Evolutionary conservation across 2,329 filamentous ascomycete genomes (phyloP), one percentile per base, ranked within the genome.

Genomic region (Diaporthe destruens): DNA sequence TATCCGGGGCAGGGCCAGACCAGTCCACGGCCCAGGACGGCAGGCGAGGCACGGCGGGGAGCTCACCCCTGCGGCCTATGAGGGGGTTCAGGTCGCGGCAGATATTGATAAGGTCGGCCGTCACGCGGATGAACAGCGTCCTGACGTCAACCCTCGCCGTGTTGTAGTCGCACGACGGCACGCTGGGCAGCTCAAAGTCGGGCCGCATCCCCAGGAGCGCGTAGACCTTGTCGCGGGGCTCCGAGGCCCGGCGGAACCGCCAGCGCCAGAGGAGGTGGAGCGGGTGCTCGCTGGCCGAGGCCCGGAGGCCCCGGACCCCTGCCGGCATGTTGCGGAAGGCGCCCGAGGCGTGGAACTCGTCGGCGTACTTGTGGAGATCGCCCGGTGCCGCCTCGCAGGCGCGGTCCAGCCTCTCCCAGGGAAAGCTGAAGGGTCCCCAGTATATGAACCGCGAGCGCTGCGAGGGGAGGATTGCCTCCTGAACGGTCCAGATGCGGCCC

Each of bases 11-110:
- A 20, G 20, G 29, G 54, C 54, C 54, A 7, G 54, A 56, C 54
- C 54, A 56, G 32, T 56, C 54, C 18, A 56, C 54, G 32, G 23
- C 54, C 54, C 54, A 56, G 11, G 54, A 56, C 7, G 54, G 54
- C 32, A 56, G 6, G 32, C 8, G 32, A 18, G 18, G 3, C 11
- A 56, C 6, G 18, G 20, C 32, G 3, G 54, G 7, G 20, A 20
- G 7, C 29, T 36, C 54, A 6, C 32, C 54, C 32, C 54, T 36
- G 54, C 54, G 54, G 5, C 54, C 54, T 34, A 56, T 56, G 2
- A 56, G 32, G 32, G 54, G 54, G 32, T 56, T 56, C 54, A 56
- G 32, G 54, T 56, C 54, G 32, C 4, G 6, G 54, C 32, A 56
- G 3, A 36, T 14, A 5, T 39, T 36, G 18, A 56, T 56, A 5